Evolutionary conservation across 768 basidiomycete species (phyloP).

Genomic region (Russula sp.): DNA sequence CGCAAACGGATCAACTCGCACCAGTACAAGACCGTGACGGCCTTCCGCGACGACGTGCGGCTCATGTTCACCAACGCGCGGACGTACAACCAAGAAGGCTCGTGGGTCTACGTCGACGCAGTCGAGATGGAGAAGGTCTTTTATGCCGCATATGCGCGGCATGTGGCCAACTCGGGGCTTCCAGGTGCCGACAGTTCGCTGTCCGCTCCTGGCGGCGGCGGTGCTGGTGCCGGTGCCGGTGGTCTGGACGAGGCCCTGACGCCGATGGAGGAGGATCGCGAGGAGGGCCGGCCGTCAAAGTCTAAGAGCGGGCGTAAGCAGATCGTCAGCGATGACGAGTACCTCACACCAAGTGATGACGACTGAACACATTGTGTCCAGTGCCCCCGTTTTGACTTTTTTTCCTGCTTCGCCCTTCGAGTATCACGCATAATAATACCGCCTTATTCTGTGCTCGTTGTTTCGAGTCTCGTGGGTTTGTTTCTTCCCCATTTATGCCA

Average conservation of each 20-base stretch:
- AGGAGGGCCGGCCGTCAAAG: slow-evolving; percentile 63
- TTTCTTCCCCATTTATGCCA: neutral
- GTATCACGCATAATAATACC: neutral
- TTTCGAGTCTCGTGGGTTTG: slow-evolving; percentile 1
- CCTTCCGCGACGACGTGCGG: slow-evolving; percentile 74
- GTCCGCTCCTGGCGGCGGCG: slow-evolving; percentile 41
- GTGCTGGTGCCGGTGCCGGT: slow-evolving; percentile 45
- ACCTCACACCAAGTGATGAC: slow-evolving; percentile 69
- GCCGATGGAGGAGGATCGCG: slow-evolving; percentile 55
- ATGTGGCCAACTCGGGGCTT: slow-evolving; percentile 60
- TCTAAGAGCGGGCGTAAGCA: slow-evolving; percentile 61
- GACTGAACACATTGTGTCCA: slow-evolving; percentile 35
- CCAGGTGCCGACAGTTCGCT: slow-evolving; percentile 58
- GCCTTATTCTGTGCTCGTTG: neutral
- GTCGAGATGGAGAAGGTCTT: slow-evolving; percentile 93
- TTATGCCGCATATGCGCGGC: slow-evolving; percentile 58
- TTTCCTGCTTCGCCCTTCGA: neutral
- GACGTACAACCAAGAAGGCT: slow-evolving; percentile 91
- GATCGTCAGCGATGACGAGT: slow-evolving; percentile 63
- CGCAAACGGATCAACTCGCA: slow-evolving; percentile 64
- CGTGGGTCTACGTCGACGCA: slow-evolving; percentile 92
- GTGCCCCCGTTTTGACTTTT: neutral
- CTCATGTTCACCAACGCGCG: slow-evolving; percentile 94
- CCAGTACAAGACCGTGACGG: slow-evolving; percentile 67
- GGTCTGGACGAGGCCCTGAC: slow-evolving; percentile 65